Evolutionary conservation across 164 flowering plant species (phyloP).

Genomic region (Nymphaea thermarum): DNA sequence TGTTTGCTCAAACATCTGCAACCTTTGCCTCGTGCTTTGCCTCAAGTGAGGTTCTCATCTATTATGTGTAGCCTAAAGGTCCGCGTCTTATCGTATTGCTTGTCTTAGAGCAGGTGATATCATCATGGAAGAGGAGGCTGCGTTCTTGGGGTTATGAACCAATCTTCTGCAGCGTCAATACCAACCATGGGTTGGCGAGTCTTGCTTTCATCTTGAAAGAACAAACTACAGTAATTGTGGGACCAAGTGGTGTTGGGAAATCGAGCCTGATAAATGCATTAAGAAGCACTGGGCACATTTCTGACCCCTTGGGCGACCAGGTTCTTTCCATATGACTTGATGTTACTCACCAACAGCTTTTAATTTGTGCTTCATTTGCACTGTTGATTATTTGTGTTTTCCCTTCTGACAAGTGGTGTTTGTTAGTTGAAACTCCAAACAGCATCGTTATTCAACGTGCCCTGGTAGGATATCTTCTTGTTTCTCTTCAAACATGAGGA

Average conservation of each 20-base stretch:
- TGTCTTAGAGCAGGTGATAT: conserved; percentile 29
- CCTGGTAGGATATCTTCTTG: not conserved
- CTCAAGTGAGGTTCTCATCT: not conserved
- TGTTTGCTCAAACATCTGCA: too few species aligned
- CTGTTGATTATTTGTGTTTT: too few species aligned
- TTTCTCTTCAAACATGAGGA: too few species aligned
- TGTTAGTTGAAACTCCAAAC: not conserved
- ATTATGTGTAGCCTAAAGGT: not conserved
- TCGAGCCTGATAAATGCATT: conserved; percentile 91
- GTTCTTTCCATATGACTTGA: conserved; percentile 26
- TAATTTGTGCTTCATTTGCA: not conserved
- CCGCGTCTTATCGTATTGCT: not conserved
- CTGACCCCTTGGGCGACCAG: conserved; percentile 35
- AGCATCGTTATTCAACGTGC: not conserved
- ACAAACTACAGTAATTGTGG: conserved; percentile 81
- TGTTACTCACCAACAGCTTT: not conserved
- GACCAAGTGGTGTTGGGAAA: conserved; percentile 99
- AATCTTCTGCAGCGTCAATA: conserved; percentile 75
- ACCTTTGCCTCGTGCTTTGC: too few species aligned
- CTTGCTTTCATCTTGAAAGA: conserved; percentile 48
- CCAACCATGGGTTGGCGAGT: conserved; percentile 47
- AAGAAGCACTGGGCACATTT: conserved; percentile 32
- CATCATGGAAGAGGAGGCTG: conserved; percentile 59
- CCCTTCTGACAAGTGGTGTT: not conserved
- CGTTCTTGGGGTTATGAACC: conserved; percentile 83